These are phyloP conservation scores for Eucalyptus lansdowneana DNA, from an alignment of 345 rosid genomes.

Conservation along the genomic window DNA sequence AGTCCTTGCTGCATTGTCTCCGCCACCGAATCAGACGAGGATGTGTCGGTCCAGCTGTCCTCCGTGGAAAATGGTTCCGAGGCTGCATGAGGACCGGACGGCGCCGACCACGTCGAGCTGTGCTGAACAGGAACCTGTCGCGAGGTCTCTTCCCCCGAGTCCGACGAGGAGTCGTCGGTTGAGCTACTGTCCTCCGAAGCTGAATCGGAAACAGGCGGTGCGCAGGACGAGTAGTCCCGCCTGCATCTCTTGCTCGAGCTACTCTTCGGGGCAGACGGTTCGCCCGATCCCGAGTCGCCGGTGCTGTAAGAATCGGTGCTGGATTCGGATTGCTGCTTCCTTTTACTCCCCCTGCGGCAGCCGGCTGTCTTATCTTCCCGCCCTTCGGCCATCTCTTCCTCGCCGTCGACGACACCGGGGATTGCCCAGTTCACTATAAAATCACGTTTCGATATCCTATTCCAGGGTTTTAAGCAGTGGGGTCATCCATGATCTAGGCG, in stretches of 20 bases:
- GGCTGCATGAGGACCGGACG: neutral
- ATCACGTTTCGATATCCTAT: neutral
- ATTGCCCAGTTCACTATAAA: neutral
- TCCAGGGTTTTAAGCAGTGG: neutral
- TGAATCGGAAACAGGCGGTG: neutral
- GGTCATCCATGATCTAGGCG: neutral
- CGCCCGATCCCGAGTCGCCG: neutral
- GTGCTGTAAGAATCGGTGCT: neutral
- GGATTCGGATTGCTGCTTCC: neutral
- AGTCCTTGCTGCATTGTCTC: neutral
- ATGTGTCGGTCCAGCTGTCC: neutral
- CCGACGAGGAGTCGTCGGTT: neutral
- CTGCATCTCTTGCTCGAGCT: neutral
- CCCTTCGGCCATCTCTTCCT: neutral
- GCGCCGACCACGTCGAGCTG: neutral
- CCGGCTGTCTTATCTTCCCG: neutral
- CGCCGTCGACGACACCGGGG: neutral
- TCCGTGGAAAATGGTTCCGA: neutral
- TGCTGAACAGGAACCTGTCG: neutral
- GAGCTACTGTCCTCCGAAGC: neutral
- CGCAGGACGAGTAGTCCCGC: neutral
- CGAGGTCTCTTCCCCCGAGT: neutral
- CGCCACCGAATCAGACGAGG: neutral
- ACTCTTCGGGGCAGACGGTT: neutral
- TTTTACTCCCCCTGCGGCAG: neutral